Evolutionary conservation across 2,329 filamentous ascomycete species (phyloP).

Genomic region (Colletotrichum gloeosporioides): DNA sequence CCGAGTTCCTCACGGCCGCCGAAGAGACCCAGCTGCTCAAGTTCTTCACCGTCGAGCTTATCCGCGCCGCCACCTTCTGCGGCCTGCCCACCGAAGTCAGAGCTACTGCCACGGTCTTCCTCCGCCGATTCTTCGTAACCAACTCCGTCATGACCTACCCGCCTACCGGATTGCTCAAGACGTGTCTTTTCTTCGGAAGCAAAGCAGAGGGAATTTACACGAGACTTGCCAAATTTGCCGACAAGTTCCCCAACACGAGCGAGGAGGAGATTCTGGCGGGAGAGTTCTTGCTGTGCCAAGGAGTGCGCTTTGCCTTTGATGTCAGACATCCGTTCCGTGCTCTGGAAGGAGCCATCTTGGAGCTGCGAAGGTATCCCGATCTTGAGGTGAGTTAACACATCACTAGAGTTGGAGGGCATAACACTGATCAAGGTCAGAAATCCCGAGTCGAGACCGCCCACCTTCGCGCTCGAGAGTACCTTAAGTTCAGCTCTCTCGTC

Average conservation of each 20-base stretch:
- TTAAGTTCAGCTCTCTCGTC: constrained; percentile 81
- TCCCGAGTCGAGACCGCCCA: constrained; percentile 67
- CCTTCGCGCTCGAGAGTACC: constrained; percentile 71
- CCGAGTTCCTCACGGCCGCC: constrained; percentile 81
- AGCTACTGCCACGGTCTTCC: constrained; percentile 85
- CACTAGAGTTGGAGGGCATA: neutral
- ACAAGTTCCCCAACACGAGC: constrained; percentile 72
- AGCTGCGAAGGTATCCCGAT: constrained; percentile 72
- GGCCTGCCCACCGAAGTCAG: constrained; percentile 47
- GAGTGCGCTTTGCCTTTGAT: constrained; percentile 91
- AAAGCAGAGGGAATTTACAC: constrained; percentile 90
- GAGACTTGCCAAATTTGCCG: constrained; percentile 67
- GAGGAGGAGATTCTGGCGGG: constrained; percentile 86
- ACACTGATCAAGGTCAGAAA: constrained; percentile 29
- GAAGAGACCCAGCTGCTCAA: constrained; percentile 85
- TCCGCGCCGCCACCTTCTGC: constrained; percentile 61
- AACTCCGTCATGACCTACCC: constrained; percentile 98
- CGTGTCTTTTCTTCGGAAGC: constrained; percentile 88
- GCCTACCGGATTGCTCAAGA: constrained; percentile 86
- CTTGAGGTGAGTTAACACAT: constrained; percentile 52
- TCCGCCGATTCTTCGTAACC: constrained; percentile 93
- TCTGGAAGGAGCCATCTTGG: constrained; percentile 85
- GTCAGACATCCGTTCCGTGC: constrained; percentile 89
- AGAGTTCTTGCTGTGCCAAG: constrained; percentile 92
- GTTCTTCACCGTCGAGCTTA: constrained; percentile 71